A percentile compares a stretch with the other conserved stretches of the same genome.
Evolutionary conservation across 345 rosid species (phyloP).

Genomic region (Acer saccharum): DNA sequence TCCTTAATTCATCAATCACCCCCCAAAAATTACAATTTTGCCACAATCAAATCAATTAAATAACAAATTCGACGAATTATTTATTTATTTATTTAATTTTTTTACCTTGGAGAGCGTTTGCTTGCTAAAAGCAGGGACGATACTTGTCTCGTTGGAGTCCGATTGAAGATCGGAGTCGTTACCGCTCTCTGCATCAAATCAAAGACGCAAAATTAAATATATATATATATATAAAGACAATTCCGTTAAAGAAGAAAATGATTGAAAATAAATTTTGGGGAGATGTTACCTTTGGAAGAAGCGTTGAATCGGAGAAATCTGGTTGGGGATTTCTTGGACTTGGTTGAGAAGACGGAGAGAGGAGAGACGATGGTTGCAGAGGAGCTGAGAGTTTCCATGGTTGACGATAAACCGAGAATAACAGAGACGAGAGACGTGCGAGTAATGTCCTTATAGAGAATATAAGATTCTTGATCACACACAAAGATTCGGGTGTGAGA

Average conservation of each 20-base stretch:
- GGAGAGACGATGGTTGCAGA: slow-evolving; percentile 51
- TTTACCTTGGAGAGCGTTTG: slow-evolving; percentile 61
- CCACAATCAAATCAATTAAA: not conserved
- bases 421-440: not conserved
- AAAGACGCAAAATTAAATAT: not conserved
- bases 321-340: slow-evolving; percentile 36
- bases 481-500: not conserved
- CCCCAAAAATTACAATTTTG: not conserved
- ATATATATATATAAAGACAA: too few relatives aligned
- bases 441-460: not conserved
- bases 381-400: slow-evolving; percentile 70
- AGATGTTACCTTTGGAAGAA: slow-evolving; percentile 56
- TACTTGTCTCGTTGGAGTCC: slow-evolving; percentile 53
- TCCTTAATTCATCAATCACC: slow-evolving; percentile 40
- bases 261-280: not conserved
- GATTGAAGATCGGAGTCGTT: slow-evolving; percentile 57
- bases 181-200: slow-evolving; percentile 40
- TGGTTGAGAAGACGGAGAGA: slow-evolving; percentile 60
- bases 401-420: slow-evolving; percentile 27
- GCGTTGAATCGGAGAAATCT: slow-evolving; percentile 46
- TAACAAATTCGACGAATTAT: too few relatives aligned
- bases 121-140: slow-evolving; percentile 63
- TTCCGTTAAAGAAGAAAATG: not conserved
- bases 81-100: not conserved
- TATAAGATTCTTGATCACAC: not conserved